These are phyloP conservation scores for Fusarium guadeloupense DNA, from an alignment of 2,329 filamentous ascomycete genomes.

Conservation along the genomic window DNA sequence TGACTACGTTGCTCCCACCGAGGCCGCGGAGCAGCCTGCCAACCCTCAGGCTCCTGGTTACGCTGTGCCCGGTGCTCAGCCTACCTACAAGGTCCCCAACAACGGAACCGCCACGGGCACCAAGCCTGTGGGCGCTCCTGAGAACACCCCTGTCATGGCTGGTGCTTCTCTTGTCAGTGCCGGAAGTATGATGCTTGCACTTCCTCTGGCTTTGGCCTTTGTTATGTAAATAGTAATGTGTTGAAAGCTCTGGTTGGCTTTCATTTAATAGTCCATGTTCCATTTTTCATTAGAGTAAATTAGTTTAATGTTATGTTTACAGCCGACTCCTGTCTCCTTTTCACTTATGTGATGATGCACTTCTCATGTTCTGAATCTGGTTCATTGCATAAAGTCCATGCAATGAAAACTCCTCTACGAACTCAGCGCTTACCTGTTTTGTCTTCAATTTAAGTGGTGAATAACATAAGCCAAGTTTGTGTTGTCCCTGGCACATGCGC, in stretches of 20 bases:
- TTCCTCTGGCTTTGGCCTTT: conserved; percentile 25
- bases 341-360: no score
- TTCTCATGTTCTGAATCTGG: no score
- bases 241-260: conserved; percentile 24
- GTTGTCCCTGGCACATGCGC: no score
- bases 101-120: conserved; percentile 20
- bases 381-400: no score
- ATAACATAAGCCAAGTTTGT: no score
- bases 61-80: conserved; percentile 9
- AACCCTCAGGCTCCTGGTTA: conserved; percentile 5
- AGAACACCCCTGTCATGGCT: conserved; percentile 18
- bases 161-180: conserved; percentile 24
- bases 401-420: no score
- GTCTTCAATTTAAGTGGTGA: no score
- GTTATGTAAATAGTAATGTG: conserved; percentile 29
- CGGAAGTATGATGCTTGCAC: conserved; percentile 14
- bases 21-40: neutral
- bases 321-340: no score
- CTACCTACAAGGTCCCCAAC: conserved; percentile 21
- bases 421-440: no score
- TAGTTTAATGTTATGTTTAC: neutral
- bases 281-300: neutral
- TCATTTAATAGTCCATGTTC: conserved; percentile 18
- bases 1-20: conserved; percentile 6
- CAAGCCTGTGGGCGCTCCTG: neutral